Evolutionary conservation across 192 early-diverging fungal genomes (phyloP), one percentile per base, ranked within the genome.

Genomic region (Coemansia sp.): DNA sequence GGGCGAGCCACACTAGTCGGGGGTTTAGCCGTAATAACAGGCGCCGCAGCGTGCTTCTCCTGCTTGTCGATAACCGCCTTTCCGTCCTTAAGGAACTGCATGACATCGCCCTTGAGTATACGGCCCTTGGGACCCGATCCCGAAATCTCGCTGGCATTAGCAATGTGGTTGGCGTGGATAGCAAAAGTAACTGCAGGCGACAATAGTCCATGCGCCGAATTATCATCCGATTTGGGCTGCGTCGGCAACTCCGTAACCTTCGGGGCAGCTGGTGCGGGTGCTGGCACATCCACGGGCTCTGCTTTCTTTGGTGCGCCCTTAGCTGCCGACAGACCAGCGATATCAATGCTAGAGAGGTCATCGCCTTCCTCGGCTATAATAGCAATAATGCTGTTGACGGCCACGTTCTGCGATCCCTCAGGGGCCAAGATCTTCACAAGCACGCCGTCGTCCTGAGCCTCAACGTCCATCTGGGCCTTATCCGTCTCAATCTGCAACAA

Each of bases 401-500:
- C 34, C 12, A 92, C 90, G 69, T 94, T 92, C 72, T 82, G 80
- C 11, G 75, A 22, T 9, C 80, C 80, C 39, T 90, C 89, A 8
- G 74, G 76, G 9, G 91, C 78, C 76, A 99, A 86, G 69, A 97
- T 91, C 89, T 97, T 95, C 75, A 94, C 97, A 55, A 99, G 73
- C 63, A 89, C 93, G 18, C 97, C 97, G 69, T 99, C 97, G 67
- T 99, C 97, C 82, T 98, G 95, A 68, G 93, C 96, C 79, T 99
- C 97, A 62, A 99, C 95, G 74, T 99, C 97, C 95, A 99, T 98
- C 78, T 94, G 92, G 12, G 97, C 97, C 91, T 99, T 99, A 76
- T 99, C 97, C 30, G 97, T 99, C 78, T 99, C 97, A 62, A 99
- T 94, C 78, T 96, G 80, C 24, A 95, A 88, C 41, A 99, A 79